phyloP scores from a whole-genome alignment of 2,329 filamentous ascomycete genomes.

The Trichoderma sp. region DNA sequence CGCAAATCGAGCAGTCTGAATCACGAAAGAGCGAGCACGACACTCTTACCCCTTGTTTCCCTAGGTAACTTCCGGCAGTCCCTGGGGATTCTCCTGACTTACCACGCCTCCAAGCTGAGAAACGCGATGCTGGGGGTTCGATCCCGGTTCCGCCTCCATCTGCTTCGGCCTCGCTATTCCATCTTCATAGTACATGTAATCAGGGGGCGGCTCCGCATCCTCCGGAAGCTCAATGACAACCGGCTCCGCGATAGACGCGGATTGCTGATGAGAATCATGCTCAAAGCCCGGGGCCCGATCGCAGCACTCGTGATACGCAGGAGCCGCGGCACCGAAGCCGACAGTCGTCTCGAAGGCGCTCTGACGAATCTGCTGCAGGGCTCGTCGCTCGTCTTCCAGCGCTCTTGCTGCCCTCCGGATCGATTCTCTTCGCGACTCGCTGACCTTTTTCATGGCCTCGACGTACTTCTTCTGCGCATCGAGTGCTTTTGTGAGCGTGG shows the following conservation, averaged over 20 bases:
- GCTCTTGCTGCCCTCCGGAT: constrained; percentile 21
- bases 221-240: constrained; percentile 23
- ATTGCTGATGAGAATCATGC: constrained; percentile 10
- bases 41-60: background rate
- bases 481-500: background rate
- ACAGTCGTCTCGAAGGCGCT: constrained; percentile 26
- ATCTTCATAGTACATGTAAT: constrained; percentile 7
- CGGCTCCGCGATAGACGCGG: constrained; percentile 5
- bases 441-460: constrained; percentile 20
- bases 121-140: background rate
- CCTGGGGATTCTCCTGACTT: background rate
- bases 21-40: background rate
- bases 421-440: constrained; percentile 5
- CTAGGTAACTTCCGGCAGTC: background rate
- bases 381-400: constrained; percentile 22
- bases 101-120: background rate
- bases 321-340: constrained; percentile 28
- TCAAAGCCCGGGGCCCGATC: constrained; percentile 21
- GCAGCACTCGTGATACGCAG: constrained; percentile 28
- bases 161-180: background rate
- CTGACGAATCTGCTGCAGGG: constrained; percentile 27
- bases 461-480: constrained; percentile 15
- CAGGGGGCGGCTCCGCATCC: constrained; percentile 15
- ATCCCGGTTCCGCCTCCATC: background rate
- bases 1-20: no score